These are phyloP conservation scores for Candida koratica DNA, from an alignment of 805 yeast genomes.

Conservation along the genomic window DNA sequence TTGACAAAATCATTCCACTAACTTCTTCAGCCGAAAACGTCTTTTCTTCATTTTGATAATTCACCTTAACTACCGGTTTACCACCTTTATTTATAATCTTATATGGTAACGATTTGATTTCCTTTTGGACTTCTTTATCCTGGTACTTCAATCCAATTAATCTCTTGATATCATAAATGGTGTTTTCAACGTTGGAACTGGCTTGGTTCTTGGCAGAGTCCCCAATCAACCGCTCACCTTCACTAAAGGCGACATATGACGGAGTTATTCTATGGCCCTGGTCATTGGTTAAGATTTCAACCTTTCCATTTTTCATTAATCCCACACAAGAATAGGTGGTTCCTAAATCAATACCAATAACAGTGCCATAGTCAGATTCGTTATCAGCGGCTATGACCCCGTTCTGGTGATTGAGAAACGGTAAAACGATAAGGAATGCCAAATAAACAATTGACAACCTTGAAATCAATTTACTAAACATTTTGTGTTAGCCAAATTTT, in stretches of 20 bases:
- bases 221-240: constrained; percentile 88
- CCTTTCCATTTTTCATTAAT: constrained; percentile 86
- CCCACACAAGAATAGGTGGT: constrained; percentile 96
- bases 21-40: constrained; percentile 91
- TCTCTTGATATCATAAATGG: constrained; percentile 90
- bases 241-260: constrained; percentile 92
- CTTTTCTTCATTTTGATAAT: constrained; percentile 80
- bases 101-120: constrained; percentile 70
- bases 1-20: constrained; percentile 85
- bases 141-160: constrained; percentile 84
- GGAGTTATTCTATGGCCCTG: constrained; percentile 99
- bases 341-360: constrained; percentile 79
- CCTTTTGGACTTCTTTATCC: constrained; percentile 71
- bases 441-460: constrained; percentile 6
- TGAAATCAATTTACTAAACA: constrained; percentile 6
- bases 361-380: constrained; percentile 38
- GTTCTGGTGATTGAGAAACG: constrained; percentile 24
- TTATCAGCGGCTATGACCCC: constrained; percentile 20
- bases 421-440: constrained; percentile 28
- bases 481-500: constrained; percentile 1
- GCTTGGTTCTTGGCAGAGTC: constrained; percentile 98
- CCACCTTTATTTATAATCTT: constrained; percentile 67
- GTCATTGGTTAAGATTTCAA: constrained; percentile 94
- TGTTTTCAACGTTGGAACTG: constrained; percentile 86
- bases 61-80: constrained; percentile 79